Percentiles rank a stretch among this genome's conserved stretches.
These are phyloP conservation scores for Botrytis medusae DNA, from an alignment of 2,329 filamentous ascomycete genomes.

Conservation along the genomic window DNA sequence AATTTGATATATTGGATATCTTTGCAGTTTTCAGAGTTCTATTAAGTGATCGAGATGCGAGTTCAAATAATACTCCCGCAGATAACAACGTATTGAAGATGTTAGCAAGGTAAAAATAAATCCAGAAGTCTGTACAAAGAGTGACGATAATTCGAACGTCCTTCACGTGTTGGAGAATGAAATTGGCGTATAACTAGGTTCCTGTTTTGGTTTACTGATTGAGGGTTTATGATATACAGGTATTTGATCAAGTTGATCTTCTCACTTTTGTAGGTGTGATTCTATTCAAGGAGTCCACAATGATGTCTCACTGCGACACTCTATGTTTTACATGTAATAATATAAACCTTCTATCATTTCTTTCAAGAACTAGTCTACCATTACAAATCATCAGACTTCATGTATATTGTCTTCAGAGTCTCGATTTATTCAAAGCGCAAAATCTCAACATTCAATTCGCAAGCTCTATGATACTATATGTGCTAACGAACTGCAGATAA, in stretches of 20 bases:
- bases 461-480: not conserved
- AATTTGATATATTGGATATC: not conserved
- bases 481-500: rapidly evolving
- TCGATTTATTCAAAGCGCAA: not conserved
- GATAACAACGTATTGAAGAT: not conserved
- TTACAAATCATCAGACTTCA: not conserved
- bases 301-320: not conserved
- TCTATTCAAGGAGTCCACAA: not conserved
- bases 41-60: not conserved
- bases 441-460: not conserved
- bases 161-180: not conserved
- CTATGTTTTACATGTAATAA: not conserved
- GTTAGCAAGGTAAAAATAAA: too few relatives aligned
- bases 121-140: too few relatives aligned
- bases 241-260: not conserved
- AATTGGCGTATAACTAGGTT: not conserved
- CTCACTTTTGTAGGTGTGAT: rapidly evolving
- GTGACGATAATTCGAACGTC: rapidly evolving
- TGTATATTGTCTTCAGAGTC: not conserved
- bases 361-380: not conserved
- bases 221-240: not conserved
- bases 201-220: not conserved
- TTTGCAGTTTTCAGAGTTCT: not conserved
- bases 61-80: not conserved
- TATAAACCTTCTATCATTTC: not conserved